Base-by-base conservation (phyloP, 352 stramenopile species). In the Phytophthora multivora region DNA sequence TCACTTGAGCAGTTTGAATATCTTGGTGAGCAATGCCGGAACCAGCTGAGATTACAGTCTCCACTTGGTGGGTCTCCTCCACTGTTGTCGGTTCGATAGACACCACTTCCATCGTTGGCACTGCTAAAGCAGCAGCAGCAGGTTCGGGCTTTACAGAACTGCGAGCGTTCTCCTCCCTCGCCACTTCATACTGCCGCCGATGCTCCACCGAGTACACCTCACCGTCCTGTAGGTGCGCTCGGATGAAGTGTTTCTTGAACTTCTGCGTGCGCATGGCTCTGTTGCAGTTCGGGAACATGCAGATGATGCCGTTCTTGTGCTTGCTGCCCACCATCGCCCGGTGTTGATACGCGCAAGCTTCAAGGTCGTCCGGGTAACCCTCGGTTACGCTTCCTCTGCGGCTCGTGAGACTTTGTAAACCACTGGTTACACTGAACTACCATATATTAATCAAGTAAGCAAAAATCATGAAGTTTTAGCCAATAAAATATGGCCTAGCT, bases 271-370 rank as follows among this genome's bases (percentile, higher is more conserved):
- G 81, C 85, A 94, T 94, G 45, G 81, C 73, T 74, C 90, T 92
- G 51, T 88, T 80, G 66, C 85, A 94, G 21, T 85, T 79, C 10
- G 85, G 85, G 53, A 84, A 94, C 66, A 75, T 80, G 71, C 85
- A 94, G 57, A 92, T 76, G 63, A 91, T 94, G 71, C 85, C 85
- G 50, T 94, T 94, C 80, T 94, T 94, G 83, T 94, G 85, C 74
- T 94, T 94, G 75, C 89, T 94, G 69, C 85, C 83, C 51, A 83
- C 79, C 85, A 93, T 91, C 11, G 13, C 59, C 18, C 9, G 40
- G 28, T 33, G 21, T 18, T 33, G 49, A 16, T 10, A 39, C 6
- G 28, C 12, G 51, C 9, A n/a, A 63, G 35, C 30, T 64, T 31
- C n/a, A 51, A 57, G 42, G 19, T 40, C 35, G 35, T 40, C 31